Percentiles rank a stretch among this genome's conserved stretches.
These are phyloP conservation scores for Dendrobium chrysotoxum DNA, from an alignment of 106 monocot species.

Conservation along the genomic window DNA sequence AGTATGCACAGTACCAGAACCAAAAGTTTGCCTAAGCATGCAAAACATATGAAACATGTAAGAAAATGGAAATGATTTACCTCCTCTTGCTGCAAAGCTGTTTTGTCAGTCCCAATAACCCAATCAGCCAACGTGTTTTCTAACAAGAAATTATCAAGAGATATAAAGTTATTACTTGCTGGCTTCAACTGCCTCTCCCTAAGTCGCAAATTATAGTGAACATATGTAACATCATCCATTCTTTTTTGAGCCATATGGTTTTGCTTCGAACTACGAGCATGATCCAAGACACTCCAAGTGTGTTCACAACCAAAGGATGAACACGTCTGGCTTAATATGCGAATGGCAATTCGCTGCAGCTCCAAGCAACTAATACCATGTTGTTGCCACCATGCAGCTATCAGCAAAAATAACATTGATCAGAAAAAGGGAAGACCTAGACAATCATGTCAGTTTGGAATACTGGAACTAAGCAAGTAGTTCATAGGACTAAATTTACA, in stretches of 20 bases:
- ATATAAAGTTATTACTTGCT: slow-evolving; percentile 9
- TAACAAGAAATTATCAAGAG: slow-evolving; percentile 20
- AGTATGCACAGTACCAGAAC: no score
- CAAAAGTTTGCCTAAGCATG: no score
- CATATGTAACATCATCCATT: slow-evolving; percentile 25
- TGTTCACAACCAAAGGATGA: slow-evolving; percentile 32
- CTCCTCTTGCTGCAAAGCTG: slow-evolving; percentile 23
- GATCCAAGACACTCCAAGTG: slow-evolving; percentile 29
- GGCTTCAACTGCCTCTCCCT: slow-evolving; percentile 28
- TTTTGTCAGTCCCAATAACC: slow-evolving; percentile 24
- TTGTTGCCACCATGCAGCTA: slow-evolving; percentile 67
- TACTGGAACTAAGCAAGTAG: no score
- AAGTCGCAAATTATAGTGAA: slow-evolving; percentile 47
- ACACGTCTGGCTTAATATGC: slow-evolving; percentile 53
- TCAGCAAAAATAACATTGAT: background rate
- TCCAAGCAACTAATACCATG: slow-evolving; percentile 62
- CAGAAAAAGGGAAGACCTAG: background rate
- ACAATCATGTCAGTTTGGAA: no score
- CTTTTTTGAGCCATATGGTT: slow-evolving; percentile 33
- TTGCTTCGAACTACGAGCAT: slow-evolving; percentile 16
- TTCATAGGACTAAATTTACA: no score
- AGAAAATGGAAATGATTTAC: slow-evolving; percentile 3
- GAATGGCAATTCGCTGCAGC: slow-evolving; percentile 45
- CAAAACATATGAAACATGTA: no score
- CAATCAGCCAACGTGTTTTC: slow-evolving; percentile 37